phyloP scores from a whole-genome alignment of 345 rosid genomes.

The Salix caprea region DNA sequence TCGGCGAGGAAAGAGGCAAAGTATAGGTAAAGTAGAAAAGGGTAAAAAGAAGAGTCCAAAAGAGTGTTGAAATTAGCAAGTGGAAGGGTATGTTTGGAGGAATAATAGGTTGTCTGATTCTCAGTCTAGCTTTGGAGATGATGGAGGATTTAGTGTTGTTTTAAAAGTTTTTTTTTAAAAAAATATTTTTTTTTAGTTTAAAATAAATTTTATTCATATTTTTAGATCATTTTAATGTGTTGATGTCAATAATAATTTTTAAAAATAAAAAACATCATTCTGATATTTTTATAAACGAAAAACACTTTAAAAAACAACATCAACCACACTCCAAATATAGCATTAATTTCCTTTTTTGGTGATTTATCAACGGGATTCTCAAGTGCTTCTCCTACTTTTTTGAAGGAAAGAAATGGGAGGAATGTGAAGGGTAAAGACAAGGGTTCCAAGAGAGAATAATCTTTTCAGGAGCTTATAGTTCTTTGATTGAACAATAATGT shows the following conservation, averaged over 20 bases:
- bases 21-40: slow-evolving; percentile 22
- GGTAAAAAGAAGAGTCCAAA: slow-evolving; percentile 45
- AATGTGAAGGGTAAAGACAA: slow-evolving; percentile 30
- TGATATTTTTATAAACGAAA: too few relatives aligned
- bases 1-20: slow-evolving; percentile 24
- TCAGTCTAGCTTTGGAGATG: background rate
- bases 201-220: too few relatives aligned
- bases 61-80: slow-evolving; percentile 55
- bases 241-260: too few relatives aligned
- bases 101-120: slow-evolving; percentile 39
- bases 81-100: slow-evolving; percentile 82
- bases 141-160: background rate
- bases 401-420: slow-evolving; percentile 7
- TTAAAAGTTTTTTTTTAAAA: too few relatives aligned
- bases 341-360: background rate
- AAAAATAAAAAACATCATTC: too few relatives aligned
- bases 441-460: slow-evolving; percentile 40
- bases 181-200: too few relatives aligned
- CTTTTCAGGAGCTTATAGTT: slow-evolving; percentile 28
- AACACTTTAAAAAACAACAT: too few relatives aligned
- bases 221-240: too few relatives aligned
- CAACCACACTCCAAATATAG: too few relatives aligned
- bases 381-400: background rate
- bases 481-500: slow-evolving; percentile 45
- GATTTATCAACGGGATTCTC: background rate